These are phyloP conservation scores for Fomitopsis pulvina DNA, from an alignment of 768 basidiomycete species.

Conservation along the genomic window DNA sequence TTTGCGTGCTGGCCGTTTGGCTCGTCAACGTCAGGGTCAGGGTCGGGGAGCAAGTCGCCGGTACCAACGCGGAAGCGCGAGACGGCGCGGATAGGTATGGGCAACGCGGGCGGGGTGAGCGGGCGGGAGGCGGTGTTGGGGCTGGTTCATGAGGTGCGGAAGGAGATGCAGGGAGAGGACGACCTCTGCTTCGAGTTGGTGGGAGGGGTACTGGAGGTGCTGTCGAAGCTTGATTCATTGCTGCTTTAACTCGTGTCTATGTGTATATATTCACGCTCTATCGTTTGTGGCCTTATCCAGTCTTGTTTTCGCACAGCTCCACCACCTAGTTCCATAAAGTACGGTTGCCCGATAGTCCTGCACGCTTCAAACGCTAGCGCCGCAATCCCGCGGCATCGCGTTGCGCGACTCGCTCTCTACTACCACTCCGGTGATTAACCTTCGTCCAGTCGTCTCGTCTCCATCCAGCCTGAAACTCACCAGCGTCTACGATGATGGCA, in stretches of 20 bases:
- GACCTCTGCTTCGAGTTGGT: conserved; percentile 88
- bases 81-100: conserved; percentile 46
- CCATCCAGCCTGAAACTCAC: too few relatives aligned
- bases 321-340: too few relatives aligned
- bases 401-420: too few relatives aligned
- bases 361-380: too few relatives aligned
- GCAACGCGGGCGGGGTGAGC: conserved; percentile 35
- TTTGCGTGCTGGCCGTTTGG: conserved; percentile 90
- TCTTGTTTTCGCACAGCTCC: too few relatives aligned
- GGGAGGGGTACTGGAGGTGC: conserved; percentile 88
- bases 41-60: conserved; percentile 13
- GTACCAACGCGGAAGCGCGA: conserved; percentile 27
- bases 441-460: too few relatives aligned
- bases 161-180: conserved; percentile 62
- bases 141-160: conserved; percentile 64
- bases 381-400: too few relatives aligned
- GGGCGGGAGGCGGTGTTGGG: conserved; percentile 68
- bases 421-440: too few relatives aligned
- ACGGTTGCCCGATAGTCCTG: too few relatives aligned
- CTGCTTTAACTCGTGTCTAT: conserved; percentile 37
- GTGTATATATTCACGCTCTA: too few relatives aligned
- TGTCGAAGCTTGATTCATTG: conserved; percentile 87
- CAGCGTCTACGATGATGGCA: too few relatives aligned
- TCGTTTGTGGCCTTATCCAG: too few relatives aligned
- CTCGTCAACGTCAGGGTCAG: conserved; percentile 21